phyloP scores from a whole-genome alignment of 2,329 filamentous ascomycete genomes.

The Hypomyces rosellus region DNA sequence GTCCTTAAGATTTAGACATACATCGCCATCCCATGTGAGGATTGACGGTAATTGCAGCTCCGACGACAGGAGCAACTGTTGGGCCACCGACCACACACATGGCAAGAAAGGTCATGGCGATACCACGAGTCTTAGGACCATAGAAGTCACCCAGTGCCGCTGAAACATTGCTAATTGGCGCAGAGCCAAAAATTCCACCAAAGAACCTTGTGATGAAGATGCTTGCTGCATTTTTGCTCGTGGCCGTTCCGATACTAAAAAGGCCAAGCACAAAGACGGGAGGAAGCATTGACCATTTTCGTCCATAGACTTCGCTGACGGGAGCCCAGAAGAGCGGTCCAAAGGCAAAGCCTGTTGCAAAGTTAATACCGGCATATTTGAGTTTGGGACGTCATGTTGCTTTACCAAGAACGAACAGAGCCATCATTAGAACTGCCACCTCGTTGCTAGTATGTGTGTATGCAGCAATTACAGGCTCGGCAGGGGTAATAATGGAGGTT shows the following conservation, averaged over 20 bases:
- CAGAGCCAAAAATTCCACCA: constrained; percentile 54
- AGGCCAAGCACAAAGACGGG: constrained; percentile 40
- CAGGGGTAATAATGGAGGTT: no score
- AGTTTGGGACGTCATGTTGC: no score
- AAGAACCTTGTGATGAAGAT: constrained; percentile 60
- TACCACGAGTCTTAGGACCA: constrained; percentile 43
- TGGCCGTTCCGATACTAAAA: constrained; percentile 56
- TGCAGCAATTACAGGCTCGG: no score
- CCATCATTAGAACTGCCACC: no score
- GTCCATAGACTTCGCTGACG: constrained; percentile 48
- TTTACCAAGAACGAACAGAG: no score
- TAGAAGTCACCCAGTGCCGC: constrained; percentile 59
- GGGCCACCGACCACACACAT: constrained; percentile 53
- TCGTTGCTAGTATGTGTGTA: no score
- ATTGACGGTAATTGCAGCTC: constrained; percentile 27
- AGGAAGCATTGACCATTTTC: constrained; percentile 34
- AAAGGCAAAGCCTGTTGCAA: constrained; percentile 41
- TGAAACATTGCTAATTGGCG: constrained; percentile 54
- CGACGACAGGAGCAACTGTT: constrained; percentile 38
- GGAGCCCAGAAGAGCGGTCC: constrained; percentile 50
- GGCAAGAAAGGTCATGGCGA: constrained; percentile 55
- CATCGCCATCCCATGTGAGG: constrained; percentile 38
- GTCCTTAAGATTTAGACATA: no score
- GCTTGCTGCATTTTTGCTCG: constrained; percentile 49
- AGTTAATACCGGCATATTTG: no score